Conservation (phyloP, 805 yeast species). For the Myxozyma geophila region DNA sequence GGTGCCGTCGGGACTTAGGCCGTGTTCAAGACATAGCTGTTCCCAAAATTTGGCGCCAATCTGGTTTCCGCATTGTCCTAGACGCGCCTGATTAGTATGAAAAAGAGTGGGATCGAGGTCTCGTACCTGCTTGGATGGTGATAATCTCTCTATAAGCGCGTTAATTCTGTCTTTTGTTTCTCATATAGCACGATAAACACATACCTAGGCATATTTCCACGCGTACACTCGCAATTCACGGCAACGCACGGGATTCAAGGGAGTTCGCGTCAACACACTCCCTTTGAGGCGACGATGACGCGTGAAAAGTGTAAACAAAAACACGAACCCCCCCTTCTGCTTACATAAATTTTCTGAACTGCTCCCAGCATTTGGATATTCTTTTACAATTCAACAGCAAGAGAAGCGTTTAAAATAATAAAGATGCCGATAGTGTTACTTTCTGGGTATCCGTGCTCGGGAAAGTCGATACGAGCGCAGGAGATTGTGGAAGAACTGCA, state of each 20-base stretch:
- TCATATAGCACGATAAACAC: not conserved
- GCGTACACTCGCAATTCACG: not conserved
- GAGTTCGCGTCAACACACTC: no score
- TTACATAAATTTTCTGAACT: not conserved
- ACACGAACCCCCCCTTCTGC: not conserved
- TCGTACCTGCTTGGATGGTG: constrained; percentile 40
- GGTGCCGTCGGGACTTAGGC: constrained; percentile 70
- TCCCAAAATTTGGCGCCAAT: constrained; percentile 93
- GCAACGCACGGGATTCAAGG: not conserved
- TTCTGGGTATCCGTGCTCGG: constrained; percentile 85
- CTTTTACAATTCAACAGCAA: no score
- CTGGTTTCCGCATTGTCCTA: constrained; percentile 96
- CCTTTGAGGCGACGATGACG: not conserved
- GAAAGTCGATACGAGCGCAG: constrained; percentile 77
- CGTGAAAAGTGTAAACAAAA: constrained; percentile 13
- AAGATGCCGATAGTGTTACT: constrained; percentile 82
- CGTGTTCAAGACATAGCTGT: constrained; percentile 85
- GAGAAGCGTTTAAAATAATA: not conserved
- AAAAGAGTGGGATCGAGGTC: not conserved
- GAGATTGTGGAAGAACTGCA: constrained; percentile 57
- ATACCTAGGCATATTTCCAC: constrained; percentile 24
- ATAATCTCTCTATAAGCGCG: constrained; percentile 37
- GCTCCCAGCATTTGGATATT: no score
- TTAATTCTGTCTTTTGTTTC: not conserved
- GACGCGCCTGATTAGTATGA: not conserved